Percentiles rank a stretch among this genome's conserved stretches.
Conservation (phyloP, 75 land plant genomes). For the Sequoiadendron giganteum region DNA sequence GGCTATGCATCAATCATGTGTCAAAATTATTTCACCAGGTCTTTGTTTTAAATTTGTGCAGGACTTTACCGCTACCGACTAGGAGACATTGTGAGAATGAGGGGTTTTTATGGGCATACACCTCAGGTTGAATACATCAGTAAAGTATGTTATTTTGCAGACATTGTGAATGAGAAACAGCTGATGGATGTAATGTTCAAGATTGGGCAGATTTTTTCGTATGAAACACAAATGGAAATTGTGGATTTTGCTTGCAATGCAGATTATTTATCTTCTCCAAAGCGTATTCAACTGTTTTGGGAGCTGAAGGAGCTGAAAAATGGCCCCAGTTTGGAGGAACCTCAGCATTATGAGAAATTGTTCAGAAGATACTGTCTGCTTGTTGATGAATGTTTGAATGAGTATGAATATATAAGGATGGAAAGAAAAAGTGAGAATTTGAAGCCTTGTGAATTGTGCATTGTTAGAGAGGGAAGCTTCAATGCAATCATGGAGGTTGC, state of each 20-base stretch:
- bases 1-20: neutral
- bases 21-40: neutral
- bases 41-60: conserved; percentile 18
- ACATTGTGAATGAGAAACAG: conserved; percentile 44
- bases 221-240: conserved; percentile 19
- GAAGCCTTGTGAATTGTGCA: conserved; percentile 25
- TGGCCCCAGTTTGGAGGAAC: conserved; percentile 13
- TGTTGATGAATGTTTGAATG: conserved; percentile 33
- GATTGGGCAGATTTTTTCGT: conserved; percentile 16
- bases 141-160: conserved; percentile 32
- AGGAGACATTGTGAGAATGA: conserved; percentile 52
- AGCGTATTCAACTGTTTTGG: conserved; percentile 35
- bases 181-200: conserved; percentile 28
- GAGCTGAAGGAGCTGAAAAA: conserved; percentile 37
- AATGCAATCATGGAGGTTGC: conserved; percentile 16
- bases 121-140: conserved; percentile 42
- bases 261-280: conserved; percentile 18
- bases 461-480: conserved; percentile 45
- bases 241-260: conserved; percentile 36
- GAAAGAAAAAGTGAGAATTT: conserved; percentile 29
- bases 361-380: conserved; percentile 25
- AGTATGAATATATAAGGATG: conserved; percentile 27
- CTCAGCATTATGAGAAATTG: neutral
- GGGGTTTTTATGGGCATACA: conserved; percentile 43
- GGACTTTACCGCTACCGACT: conserved; percentile 45